Evolutionary conservation across 1,284 basidiomycete species (phyloP), one percentile per base, ranked within the genome.

Genomic region (Rugosomyces carneus): DNA sequence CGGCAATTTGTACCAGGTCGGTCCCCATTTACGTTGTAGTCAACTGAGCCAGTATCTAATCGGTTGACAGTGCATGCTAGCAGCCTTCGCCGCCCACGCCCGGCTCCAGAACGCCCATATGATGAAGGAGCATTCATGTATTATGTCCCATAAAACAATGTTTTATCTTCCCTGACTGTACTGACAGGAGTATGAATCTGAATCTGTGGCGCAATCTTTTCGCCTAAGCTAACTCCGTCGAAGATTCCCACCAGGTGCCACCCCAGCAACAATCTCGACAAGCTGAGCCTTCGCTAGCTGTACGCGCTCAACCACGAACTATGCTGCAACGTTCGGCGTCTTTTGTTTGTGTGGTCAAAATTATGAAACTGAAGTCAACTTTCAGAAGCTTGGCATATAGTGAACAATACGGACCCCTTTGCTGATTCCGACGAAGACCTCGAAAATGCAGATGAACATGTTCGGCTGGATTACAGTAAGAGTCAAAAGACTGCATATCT

Each of bases 341-440:
- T 47, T 35, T 16, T 38, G 43, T 39, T 44, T 23, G 42, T 50
- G 45, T 15, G 34, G 20, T 37, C 23, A 42, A 10, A n/a, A 20
- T 20, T 26, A n/a, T 29, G 36, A 15, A 37, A 41, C 38, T 48
- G 24, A 32, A 56, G 36, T 45, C 42, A 19, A 39, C 37, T 20
- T 51, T 49, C 61, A 88, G 85, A 87, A 48, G 81, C 84, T 9
- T 87, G 82, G 82, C 76, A 84, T 56, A 67, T 78, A 35, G 71
- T 79, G 27, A 72, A 70, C 34, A 75, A 72, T 26, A 72, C 70
- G 31, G 83, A 89, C 55, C 80, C 84, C 8, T 66, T 88, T 10
- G 67, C 67, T 11, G 83, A 86, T 64, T 88, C 84, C 6, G 85
- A 88, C 55, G 80, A 84, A 11, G 56, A 55, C 31, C 20, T 53